phyloP scores from a whole-genome alignment of 1,139 yeast species.

The Pichia sp. region DNA sequence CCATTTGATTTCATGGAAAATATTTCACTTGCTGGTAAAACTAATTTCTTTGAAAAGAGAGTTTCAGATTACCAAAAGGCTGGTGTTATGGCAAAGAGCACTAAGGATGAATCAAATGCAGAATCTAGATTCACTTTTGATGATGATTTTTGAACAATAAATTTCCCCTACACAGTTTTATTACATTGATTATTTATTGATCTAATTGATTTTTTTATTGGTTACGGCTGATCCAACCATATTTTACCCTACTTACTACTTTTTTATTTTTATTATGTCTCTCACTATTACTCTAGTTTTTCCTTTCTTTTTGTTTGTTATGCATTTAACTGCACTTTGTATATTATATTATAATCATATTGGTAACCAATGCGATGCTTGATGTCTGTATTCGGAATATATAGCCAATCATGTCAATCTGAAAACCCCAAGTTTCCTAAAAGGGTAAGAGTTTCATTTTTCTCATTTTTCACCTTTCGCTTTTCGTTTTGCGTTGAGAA shows the following conservation, averaged over 20 bases:
- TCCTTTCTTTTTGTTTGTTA: background rate
- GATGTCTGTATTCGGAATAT: background rate
- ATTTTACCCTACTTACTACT: background rate
- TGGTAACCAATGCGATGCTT: background rate
- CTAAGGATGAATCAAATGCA: conserved; percentile 31
- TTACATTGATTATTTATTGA: background rate
- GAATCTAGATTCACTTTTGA: conserved; percentile 39
- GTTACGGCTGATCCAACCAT: background rate
- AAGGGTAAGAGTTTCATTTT: background rate
- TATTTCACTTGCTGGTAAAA: conserved; percentile 94
- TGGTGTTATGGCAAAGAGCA: conserved; percentile 79
- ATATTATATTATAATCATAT: background rate
- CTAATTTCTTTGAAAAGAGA: conserved; percentile 98
- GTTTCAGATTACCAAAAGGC: conserved; percentile 99
- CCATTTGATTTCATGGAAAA: conserved; percentile 99
- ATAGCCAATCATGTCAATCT: background rate
- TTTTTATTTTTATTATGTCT: background rate
- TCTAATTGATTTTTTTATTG: background rate
- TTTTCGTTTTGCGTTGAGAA: background rate
- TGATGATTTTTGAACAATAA: conserved; percentile 39
- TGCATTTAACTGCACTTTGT: background rate
- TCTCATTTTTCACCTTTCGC: background rate
- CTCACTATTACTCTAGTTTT: background rate
- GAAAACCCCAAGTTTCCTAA: background rate
- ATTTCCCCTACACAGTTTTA: background rate